Evolutionary conservation across 441 rosid genomes (phyloP), one percentile per base, ranked within the genome.

Genomic region (Croton laevigatus): DNA sequence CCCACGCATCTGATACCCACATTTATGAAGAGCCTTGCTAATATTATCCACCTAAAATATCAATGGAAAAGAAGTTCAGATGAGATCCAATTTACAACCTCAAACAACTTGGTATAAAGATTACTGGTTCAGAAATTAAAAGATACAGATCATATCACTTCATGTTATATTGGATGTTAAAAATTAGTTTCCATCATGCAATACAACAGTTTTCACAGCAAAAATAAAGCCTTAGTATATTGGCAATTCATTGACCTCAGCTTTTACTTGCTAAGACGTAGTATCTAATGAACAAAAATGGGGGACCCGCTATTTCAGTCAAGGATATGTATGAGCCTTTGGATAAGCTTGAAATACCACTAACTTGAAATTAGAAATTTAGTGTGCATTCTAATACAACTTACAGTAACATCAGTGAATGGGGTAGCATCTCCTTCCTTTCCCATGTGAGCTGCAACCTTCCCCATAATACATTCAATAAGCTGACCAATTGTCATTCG

Each of bases 401-500:
- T 86, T 80, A 94, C 97, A 69, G 97, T 94, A 78, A 95, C 99
- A 81, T 95, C 99, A 4, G 98, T 95, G 75, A 95, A 95, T 46
- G 99, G 99, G 72, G 98, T 92, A 0, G 97, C 99, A 68, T 95
- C 99, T 60, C 97, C 99, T 82, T 95, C 99, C 85, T 93, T 93
- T 64, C 99, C 99, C 99, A 95, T 92, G 80, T 93, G 98, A 66
- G 97, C 97, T 16, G 98, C 98, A 79, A 95, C 99, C 85, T 95
- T 93, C 67, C 99, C 98, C 99, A 91, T 95, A 73, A 95, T 93
- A 80, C 99, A 93, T 83, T 95, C 98, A 69, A 95, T 92, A 59
- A 93, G 97, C 90, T 95, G 99, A 57, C 99, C 97, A 69, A 93
- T 93, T 10, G 98, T 95, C 99, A 95, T 95, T 32, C 97, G 97